Base-by-base conservation (phyloP, 495 filamentous ascomycete genomes). In the Oleoguttula mirabilis region DNA sequence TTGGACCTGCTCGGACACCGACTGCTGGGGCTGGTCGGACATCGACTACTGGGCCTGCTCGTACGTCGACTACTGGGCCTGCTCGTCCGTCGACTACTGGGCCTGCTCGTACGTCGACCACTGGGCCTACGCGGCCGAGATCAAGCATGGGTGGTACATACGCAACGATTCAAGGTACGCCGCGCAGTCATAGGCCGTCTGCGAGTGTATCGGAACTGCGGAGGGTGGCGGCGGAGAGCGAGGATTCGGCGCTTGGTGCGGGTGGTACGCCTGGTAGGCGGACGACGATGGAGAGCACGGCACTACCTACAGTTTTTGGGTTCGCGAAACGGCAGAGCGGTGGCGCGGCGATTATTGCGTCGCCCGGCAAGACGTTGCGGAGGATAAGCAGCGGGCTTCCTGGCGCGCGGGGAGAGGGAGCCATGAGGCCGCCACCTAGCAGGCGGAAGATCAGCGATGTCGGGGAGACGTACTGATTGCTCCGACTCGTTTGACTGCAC, bases 401-500 rank as follows among this genome's bases (percentile, higher is more conserved):
- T 50, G 61, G 70, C 51, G 51, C 63, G 39, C 47, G 59, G 19
- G 41, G 63, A 51, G 64, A 63, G 39, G 65, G 70, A 38, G 61
- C 61, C 41, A 71, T 77, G 75, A 67, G 67, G 23, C 72, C 72
- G 19, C 70, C 72, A 6, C 59, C 60, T 36, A 63, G 55, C 38
- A 45, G 59, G 37, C 56, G 70, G 40, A 72, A 70, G 53, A 54
- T 72, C 47, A 70, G 66, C 51, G 77, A 73, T 43, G 61, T 83
- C n/a, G 77, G 77, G 11, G 79, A 83, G 62, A 79, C 77, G 21
- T 83, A 71, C 57, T 83, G 45, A 54, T 15, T 28, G 25, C 25
- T 28, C 12, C 21, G 35, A 3, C 8, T 35, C n/a, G 25, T n/a
- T n/a, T n/a, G n/a, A n/a, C n/a, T n/a, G n/a, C n/a, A n/a, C n/a